phyloP scores from a whole-genome alignment of 2,329 filamentous ascomycete species.

The Aspergillus novofumigatus region DNA sequence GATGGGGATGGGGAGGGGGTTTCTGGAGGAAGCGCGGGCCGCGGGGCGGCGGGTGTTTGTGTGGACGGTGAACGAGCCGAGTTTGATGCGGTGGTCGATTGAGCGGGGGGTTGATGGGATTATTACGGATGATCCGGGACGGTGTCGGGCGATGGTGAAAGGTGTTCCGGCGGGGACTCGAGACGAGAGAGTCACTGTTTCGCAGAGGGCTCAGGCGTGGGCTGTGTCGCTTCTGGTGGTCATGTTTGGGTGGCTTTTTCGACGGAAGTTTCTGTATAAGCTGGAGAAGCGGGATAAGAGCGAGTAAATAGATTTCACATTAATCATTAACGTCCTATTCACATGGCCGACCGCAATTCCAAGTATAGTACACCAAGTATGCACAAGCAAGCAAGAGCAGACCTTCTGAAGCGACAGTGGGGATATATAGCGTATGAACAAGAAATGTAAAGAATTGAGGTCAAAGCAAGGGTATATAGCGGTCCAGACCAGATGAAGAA shows the following conservation, averaged over 20 bases:
- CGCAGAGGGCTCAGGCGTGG: background rate
- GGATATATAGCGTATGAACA: background rate
- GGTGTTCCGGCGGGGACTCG: no score
- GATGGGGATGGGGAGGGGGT: slow-evolving; percentile 62
- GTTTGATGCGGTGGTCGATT: slow-evolving; percentile 79
- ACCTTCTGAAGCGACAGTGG: background rate
- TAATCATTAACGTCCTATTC: background rate
- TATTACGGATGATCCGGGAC: slow-evolving; percentile 75
- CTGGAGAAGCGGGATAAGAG: background rate
- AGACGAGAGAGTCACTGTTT: background rate
- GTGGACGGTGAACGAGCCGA: slow-evolving; percentile 83
- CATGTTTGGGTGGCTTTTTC: background rate
- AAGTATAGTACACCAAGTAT: background rate
- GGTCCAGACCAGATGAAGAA: background rate
- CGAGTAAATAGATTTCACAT: background rate
- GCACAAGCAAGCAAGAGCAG: background rate
- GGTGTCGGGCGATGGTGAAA: background rate
- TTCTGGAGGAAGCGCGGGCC: slow-evolving; percentile 59
- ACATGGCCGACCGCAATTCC: background rate
- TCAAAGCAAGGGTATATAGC: background rate
- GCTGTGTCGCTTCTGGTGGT: background rate
- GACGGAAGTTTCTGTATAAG: background rate
- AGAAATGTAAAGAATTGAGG: background rate
- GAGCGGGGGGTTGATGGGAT: slow-evolving; percentile 67
- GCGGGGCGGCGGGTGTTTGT: slow-evolving; percentile 61